Evolutionary conservation across 2,329 filamentous ascomycete genomes (phyloP).

Genomic region (Metarhizium album): DNA sequence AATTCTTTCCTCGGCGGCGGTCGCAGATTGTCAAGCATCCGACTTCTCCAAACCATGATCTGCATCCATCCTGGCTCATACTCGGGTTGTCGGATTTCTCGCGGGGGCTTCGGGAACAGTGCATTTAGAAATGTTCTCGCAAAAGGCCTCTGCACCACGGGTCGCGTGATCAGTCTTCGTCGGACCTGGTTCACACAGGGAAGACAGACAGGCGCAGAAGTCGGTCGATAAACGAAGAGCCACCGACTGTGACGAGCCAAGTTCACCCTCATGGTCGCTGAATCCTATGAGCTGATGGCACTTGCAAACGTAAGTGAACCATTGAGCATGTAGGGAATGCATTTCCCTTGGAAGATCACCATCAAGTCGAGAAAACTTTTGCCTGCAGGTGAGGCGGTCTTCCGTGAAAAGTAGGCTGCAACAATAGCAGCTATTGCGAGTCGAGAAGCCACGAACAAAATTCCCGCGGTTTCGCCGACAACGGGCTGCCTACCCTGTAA

Average conservation of each 20-base stretch:
- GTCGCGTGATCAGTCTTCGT: constrained; percentile 15
- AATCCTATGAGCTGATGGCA: constrained; percentile 14
- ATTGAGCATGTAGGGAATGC: not conserved
- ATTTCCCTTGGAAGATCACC: not conserved
- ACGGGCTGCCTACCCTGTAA: no score
- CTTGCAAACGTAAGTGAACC: not conserved
- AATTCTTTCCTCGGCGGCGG: constrained; percentile 55
- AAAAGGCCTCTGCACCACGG: constrained; percentile 13
- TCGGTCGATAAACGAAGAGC: constrained; percentile 24
- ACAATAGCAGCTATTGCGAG: no score
- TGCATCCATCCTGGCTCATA: constrained; percentile 61
- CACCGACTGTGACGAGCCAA: constrained; percentile 34
- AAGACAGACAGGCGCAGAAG: constrained; percentile 22
- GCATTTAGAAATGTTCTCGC: constrained; percentile 45
- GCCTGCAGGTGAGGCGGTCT: no score
- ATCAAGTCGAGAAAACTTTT: not conserved
- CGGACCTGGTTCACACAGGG: constrained; percentile 19
- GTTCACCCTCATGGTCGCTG: constrained; percentile 32
- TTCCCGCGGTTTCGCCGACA: no score
- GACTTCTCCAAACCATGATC: constrained; percentile 57
- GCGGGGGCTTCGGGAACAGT: constrained; percentile 49
- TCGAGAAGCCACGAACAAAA: no score
- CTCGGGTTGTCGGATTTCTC: constrained; percentile 49
- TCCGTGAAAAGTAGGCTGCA: no score
- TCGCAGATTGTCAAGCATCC: constrained; percentile 51